Base-by-base conservation (phyloP, 1,284 basidiomycete genomes). In the Cutaneotrichosporon mucoides region DNA sequence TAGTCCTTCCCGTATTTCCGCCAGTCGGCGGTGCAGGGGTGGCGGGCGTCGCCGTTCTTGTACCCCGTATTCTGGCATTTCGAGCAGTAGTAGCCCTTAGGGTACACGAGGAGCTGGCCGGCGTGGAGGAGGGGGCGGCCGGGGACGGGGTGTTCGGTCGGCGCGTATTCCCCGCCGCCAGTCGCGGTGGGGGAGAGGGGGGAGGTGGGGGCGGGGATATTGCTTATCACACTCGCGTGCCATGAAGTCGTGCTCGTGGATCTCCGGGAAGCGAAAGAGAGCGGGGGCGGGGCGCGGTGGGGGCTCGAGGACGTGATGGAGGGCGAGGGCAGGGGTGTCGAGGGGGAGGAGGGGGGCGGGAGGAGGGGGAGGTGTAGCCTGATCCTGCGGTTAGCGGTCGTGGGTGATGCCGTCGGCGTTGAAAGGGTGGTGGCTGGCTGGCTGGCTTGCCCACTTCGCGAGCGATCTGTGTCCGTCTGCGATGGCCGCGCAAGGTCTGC, bases 211-310 rank as follows among this genome's bases (percentile, higher is more conserved):
- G 54, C 88, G 68, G 85, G 87, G 59, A 87, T 95, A 35, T 76
- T 94, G 8, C 79, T 94, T 1, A 88, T 84, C 2, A 82, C 91
- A 5, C 76, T 93, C 16, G 82, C 84, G n/a, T 87, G 86, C 4
- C 88, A 89, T 12, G 90, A 94, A 73, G 85, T 85, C 0, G 88
- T 88, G 60, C 76, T 95, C 4, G 84, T 90, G 11, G 92, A 96
- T 70, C 75, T 88, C 42, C 82, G 92, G 24, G 82, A 81, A 58
- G 78, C 81, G 16, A 81, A 83, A 47, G 84, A 83, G 38, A 83
- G 88, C 34, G 81, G 82, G 16, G 37, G 16, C 4, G 49, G 49
- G 3, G 16, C 24, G 38, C 49, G 44, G 37, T 6, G 54, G 54
- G 12, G 43, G 35, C 9, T 16, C 13, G 13, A 33, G 46, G 4